Evolutionary conservation across 2,329 filamentous ascomycete species (phyloP).

Genomic region (Beauveria varroae): DNA sequence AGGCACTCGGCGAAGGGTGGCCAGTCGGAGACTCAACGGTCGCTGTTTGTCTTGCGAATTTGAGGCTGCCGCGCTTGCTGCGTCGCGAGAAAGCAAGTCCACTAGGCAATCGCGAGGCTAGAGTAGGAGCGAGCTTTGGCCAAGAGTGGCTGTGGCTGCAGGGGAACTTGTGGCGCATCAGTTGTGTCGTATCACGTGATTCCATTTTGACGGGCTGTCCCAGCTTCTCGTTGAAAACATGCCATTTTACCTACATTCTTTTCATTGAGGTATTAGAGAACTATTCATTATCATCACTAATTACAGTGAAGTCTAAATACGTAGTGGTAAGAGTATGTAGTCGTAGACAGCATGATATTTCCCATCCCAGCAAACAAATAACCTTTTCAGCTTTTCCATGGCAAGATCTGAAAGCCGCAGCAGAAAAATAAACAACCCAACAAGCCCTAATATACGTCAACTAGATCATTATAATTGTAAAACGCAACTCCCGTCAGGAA

Average conservation of each 20-base stretch:
- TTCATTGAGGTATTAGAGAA: background rate
- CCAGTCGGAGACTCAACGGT: background rate
- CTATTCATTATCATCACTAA: background rate
- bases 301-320: conserved; percentile 3
- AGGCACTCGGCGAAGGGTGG: background rate
- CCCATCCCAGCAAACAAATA: background rate
- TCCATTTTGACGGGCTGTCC: background rate
- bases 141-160: conserved; percentile 4
- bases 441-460: background rate
- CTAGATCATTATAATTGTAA: conserved; percentile 5
- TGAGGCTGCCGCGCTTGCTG: conserved; percentile 3
- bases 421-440: background rate
- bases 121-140: background rate
- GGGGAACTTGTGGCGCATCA: background rate
- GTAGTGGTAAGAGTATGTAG: conserved; percentile 3
- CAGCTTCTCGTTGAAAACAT: too few species aligned
- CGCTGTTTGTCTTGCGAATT: conserved; percentile 1
- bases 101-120: conserved; percentile 4
- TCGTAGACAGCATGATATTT: conserved; percentile 11
- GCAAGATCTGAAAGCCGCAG: background rate
- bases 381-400: background rate
- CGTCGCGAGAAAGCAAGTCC: conserved; percentile 6
- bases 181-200: background rate
- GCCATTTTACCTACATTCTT: background rate
- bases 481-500: background rate